Evolutionary conservation across 2,329 filamentous ascomycete genomes (phyloP), one percentile per base, ranked within the genome.

Genomic region (Botrytis fabae): DNA sequence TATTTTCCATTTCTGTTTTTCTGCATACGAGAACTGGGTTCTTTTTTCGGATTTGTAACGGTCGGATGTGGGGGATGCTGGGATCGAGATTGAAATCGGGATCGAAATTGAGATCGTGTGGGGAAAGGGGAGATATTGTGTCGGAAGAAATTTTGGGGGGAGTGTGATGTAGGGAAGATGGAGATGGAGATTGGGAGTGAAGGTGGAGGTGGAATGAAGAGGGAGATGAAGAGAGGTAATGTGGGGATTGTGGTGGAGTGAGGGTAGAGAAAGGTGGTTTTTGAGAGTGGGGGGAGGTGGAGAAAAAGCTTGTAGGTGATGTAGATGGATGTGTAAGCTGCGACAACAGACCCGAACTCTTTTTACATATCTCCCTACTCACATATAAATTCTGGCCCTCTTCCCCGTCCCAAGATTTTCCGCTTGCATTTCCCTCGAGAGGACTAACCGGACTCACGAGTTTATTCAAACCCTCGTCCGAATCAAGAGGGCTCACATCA

Each of bases 101-200:
- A 7, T 61, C 1, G 51, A 57, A 3, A 16, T n/a, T 2, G 35
- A 9, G 3, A 7, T 61, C 2, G 51, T 28, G n/a, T 16, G 51
- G 6, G 2, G 1, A 2, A 4, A 54, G 7, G 16, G 28, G 10
- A 1, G 3, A 16, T 16, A 1, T 32, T 38, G 28, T 14, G 5
- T 48, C 6, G 9, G 42, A 25, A 20, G 22, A 35, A 6, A 6
- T 32, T 20, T 18, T 6, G 1, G 16, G 38, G 12, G 38, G 38
- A 25, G 25, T 28, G 48, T n/a, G 28, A 14, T 48, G 4, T 25
- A 54, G 44, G 6, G 35, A 16, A 32, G 18, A 2, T 18, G 3
- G n/a, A 5, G 20, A 35, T 22, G 3, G n/a, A 5, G 20, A 35
- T 22, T 44, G 54, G 1, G 1, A n/a, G 9, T 9, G 25, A 12